These are phyloP conservation scores for Phytophthora chlamydospora DNA, from an alignment of 352 stramenopile genomes.

Conservation along the genomic window DNA sequence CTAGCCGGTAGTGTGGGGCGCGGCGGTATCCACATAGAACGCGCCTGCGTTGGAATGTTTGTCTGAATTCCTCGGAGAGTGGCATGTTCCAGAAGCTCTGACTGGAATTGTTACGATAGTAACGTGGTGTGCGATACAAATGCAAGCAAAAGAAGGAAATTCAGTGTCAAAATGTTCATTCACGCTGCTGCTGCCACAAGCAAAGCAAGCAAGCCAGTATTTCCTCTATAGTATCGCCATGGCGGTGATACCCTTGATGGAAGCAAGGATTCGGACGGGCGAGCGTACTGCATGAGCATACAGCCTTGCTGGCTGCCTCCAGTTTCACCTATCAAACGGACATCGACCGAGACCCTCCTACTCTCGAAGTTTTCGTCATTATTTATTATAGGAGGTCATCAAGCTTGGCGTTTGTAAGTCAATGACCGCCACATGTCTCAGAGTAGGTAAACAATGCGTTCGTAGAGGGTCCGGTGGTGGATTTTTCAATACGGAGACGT, in stretches of 20 bases:
- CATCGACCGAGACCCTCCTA: constrained; percentile 5
- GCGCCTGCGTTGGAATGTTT: constrained; percentile 15
- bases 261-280: not conserved
- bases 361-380: constrained; percentile 1
- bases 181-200: no score
- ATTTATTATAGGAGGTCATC: constrained; percentile 8
- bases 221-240: no score
- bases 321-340: constrained; percentile 19
- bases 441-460: constrained; percentile 4
- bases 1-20: constrained; percentile 7
- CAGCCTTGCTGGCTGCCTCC: constrained; percentile 1
- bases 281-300: constrained; percentile 1
- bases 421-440: constrained; percentile 12
- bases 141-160: no score
- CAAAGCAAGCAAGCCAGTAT: no score
- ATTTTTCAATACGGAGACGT: no score
- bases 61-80: not conserved
- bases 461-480: not conserved
- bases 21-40: constrained; percentile 18
- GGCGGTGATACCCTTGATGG: no score
- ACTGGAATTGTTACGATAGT: no score
- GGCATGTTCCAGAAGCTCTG: no score
- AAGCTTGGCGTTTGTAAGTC: not conserved
- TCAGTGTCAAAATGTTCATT: no score
- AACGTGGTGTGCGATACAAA: no score